phyloP scores from a whole-genome alignment of 495 filamentous ascomycete species.

The Collariella sp. region DNA sequence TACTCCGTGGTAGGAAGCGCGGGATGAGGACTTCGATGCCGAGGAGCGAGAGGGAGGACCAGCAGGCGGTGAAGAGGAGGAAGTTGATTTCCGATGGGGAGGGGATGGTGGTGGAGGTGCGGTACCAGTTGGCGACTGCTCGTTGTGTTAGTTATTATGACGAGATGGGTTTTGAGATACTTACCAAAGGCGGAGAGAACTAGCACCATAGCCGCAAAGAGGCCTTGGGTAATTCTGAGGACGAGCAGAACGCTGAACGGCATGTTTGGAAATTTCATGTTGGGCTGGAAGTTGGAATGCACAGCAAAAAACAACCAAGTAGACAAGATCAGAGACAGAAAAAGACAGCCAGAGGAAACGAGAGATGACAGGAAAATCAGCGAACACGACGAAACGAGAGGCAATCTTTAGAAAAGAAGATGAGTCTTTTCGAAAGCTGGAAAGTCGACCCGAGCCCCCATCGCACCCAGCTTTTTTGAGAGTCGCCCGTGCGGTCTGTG shows the following conservation, averaged over 20 bases:
- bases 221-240: conserved; percentile 43
- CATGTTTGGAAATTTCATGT: conserved; percentile 13
- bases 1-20: conserved; percentile 40
- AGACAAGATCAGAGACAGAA: not conserved
- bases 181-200: conserved; percentile 63
- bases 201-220: conserved; percentile 59
- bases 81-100: conserved; percentile 59
- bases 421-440: not conserved
- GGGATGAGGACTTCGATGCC: conserved; percentile 59
- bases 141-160: conserved; percentile 4
- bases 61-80: conserved; percentile 58
- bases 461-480: not conserved
- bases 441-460: not conserved
- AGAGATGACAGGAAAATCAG: not conserved
- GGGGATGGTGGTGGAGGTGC: conserved; percentile 33
- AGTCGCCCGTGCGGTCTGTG: not conserved
- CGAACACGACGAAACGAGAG: not conserved
- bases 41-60: conserved; percentile 55
- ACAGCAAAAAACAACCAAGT: not conserved
- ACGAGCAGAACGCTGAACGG: conserved; percentile 18
- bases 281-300: not conserved
- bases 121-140: conserved; percentile 46
- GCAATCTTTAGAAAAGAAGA: not conserved
- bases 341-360: not conserved
- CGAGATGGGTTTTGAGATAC: conserved; percentile 14